phyloP scores from a whole-genome alignment of 345 rosid genomes.

The Eucalyptus fibrosa region DNA sequence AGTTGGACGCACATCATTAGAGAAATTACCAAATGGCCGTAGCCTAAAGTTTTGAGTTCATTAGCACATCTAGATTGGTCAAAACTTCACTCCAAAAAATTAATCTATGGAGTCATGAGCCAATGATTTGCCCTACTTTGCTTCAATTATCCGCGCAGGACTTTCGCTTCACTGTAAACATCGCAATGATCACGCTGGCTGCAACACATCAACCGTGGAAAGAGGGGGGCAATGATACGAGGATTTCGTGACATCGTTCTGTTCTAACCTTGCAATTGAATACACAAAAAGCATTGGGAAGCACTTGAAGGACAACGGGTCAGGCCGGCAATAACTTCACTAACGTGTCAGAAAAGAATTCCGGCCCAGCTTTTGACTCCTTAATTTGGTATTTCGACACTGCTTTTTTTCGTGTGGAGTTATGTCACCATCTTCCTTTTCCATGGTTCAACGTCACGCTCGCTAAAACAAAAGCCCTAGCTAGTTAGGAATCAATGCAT shows the following conservation, averaged over 20 bases:
- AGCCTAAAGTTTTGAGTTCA: neutral
- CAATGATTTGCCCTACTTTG: neutral
- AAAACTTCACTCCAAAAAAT: neutral
- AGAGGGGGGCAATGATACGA: neutral
- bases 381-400: neutral
- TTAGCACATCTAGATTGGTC: neutral
- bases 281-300: neutral
- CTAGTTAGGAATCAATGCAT: neutral
- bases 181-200: neutral
- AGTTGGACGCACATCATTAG: neutral
- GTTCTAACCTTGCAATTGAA: neutral
- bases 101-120: neutral
- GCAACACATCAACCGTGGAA: neutral
- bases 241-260: neutral
- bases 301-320: neutral
- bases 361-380: neutral
- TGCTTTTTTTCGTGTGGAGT: neutral
- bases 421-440: neutral
- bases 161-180: neutral
- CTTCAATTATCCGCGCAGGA: neutral
- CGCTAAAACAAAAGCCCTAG: neutral
- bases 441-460: neutral
- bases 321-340: neutral
- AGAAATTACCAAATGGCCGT: neutral
- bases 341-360: neutral